A percentile compares a stretch with the other conserved stretches of the same genome.
These are phyloP conservation scores for Davidsoniella australis DNA, from an alignment of 2,329 filamentous ascomycete species.

Conservation along the genomic window DNA sequence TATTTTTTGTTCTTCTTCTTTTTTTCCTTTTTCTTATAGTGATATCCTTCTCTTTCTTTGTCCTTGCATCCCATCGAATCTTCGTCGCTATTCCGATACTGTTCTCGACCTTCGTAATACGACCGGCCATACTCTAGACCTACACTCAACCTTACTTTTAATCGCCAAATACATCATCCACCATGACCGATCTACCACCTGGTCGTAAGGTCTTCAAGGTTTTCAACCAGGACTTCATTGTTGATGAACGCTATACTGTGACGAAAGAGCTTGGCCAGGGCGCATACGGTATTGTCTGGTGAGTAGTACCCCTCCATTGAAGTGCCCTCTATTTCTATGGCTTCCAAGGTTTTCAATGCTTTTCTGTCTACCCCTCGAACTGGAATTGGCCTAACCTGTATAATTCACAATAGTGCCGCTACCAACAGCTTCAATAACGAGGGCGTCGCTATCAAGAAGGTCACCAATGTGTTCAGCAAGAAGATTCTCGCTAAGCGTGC, in stretches of 20 bases:
- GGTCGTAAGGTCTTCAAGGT: slow-evolving; percentile 92
- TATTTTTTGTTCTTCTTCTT: not conserved
- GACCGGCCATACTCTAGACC: not conserved
- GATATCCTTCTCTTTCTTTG: not conserved
- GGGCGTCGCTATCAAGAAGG: slow-evolving; percentile 96
- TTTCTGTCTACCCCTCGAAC: too few species aligned
- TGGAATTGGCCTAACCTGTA: slow-evolving; percentile 1
- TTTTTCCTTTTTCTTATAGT: not conserved
- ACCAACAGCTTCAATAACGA: slow-evolving; percentile 82
- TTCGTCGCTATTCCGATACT: not conserved
- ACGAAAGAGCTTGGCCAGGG: slow-evolving; percentile 97
- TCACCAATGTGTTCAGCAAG: slow-evolving; percentile 99
- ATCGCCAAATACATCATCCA: slow-evolving; percentile 12
- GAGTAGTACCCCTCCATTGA: slow-evolving; percentile 18
- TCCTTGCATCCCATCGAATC: not conserved
- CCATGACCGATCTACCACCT: slow-evolving; percentile 26
- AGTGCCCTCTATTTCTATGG: too few species aligned
- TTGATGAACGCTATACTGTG: slow-evolving; percentile 94
- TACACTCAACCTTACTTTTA: not conserved
- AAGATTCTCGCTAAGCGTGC: slow-evolving; percentile 98
- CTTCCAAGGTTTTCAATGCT: too few species aligned
- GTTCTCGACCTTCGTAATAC: not conserved
- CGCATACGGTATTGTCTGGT: slow-evolving; percentile 98
- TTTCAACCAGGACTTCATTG: slow-evolving; percentile 98
- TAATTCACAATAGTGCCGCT: slow-evolving; percentile 48